Evolutionary conservation across 805 yeast genomes (phyloP), one percentile per base, ranked within the genome.

Genomic region (Yarrowia sp.): DNA sequence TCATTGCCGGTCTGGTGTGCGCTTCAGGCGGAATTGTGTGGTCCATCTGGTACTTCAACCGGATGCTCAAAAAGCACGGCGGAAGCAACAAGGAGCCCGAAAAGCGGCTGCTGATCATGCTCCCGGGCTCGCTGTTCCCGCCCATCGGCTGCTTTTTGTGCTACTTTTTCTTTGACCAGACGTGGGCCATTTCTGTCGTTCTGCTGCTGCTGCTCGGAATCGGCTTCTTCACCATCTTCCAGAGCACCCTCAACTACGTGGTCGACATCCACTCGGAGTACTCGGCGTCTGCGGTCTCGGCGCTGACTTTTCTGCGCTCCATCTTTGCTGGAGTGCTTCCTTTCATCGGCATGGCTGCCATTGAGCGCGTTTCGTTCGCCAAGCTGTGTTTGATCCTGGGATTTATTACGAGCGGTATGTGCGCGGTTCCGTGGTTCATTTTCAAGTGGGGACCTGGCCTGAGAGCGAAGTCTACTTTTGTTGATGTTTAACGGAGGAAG

Each of bases 191-290:
- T 12, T 25, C 62, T 10, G 36, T 38, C 13, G 63, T 44, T 4
- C 29, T 38, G 9, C 47, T 59, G 32, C 29, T 63, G 24, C n/a
- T 63, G 12, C 27, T 63, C 24, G 62, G 66, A 21, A 46, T 59
- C 25, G 59, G 65, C 3, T 63, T 63, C 44, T 63, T 63, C 63
- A 39, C 63, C 33, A 63, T 63, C 13, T 63, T 63, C 58, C 65
- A 63, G 33, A 24, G 58, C 4, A 65, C 65, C 1, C 62, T 63
- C 29, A 63, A 63, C 46, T 62, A 62, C 62, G 46, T 63, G n/a
- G 62, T 63, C 4, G 65, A 63, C 32, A 41, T 63, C 19, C 64
- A 63, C 41, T 55, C 63, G 5, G 62, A 62, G 55, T 41, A 53
- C 33, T 62, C 65, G 1, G 65, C 65, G 2, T 53, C 63, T 3